These are phyloP conservation scores for Trichoderma asperellum DNA, from an alignment of 2,329 filamentous ascomycete species.

Conservation along the genomic window DNA sequence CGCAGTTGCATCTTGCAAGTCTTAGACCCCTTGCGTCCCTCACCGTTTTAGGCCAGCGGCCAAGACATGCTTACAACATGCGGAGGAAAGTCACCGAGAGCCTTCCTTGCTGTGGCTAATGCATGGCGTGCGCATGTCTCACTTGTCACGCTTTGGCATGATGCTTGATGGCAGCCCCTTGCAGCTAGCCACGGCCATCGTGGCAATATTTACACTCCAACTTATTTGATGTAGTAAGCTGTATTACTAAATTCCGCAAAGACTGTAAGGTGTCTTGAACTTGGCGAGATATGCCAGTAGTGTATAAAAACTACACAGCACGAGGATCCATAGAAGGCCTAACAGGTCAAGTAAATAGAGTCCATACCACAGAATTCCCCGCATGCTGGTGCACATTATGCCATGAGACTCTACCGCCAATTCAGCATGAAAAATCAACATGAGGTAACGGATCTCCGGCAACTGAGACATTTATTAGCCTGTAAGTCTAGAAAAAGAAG, in stretches of 20 bases:
- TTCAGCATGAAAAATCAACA: background rate
- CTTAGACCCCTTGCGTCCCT: background rate
- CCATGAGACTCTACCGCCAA: background rate
- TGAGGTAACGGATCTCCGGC: background rate
- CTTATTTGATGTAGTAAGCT: background rate
- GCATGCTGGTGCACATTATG: background rate
- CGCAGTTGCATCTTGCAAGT: background rate
- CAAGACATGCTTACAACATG: background rate
- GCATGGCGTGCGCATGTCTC: constrained; percentile 15
- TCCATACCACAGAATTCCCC: background rate
- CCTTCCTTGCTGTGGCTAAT: background rate
- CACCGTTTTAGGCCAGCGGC: background rate
- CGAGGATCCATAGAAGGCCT: background rate
- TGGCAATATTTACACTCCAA: constrained; percentile 2
- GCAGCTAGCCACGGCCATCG: background rate
- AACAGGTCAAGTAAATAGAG: background rate
- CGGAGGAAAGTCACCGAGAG: background rate
- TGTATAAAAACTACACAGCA: background rate
- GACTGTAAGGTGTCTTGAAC: background rate
- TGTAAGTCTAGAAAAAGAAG: background rate
- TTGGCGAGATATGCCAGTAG: background rate
- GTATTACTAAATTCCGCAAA: background rate
- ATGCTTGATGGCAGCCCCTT: constrained; percentile 10
- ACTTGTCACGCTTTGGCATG: constrained; percentile 15
- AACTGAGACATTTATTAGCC: background rate